Conservation (phyloP, 352 stramenopile genomes). For the Pythium apleroticum region DNA sequence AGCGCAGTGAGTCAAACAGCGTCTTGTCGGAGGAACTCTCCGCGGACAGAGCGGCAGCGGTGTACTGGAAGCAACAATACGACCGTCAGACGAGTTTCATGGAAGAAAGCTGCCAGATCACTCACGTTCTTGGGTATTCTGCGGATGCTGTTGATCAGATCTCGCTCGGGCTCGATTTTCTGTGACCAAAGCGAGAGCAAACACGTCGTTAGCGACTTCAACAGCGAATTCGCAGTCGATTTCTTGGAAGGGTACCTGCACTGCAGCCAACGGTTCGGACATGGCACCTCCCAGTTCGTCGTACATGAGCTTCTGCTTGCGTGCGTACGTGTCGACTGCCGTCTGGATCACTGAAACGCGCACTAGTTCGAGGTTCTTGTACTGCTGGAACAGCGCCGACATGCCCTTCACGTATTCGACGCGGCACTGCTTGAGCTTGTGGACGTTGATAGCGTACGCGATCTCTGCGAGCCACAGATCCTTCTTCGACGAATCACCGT, state of each 20-base stretch:
- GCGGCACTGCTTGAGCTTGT: slow-evolving; percentile 56
- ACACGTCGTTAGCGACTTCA: neutral
- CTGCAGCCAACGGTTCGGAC: slow-evolving; percentile 57
- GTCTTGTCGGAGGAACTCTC: slow-evolving; percentile 53
- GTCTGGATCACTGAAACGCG: slow-evolving; percentile 73
- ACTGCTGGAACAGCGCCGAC: slow-evolving; percentile 76
- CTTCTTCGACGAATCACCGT: slow-evolving; percentile 21
- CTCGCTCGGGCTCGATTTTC: slow-evolving; percentile 76
- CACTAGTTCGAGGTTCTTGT: slow-evolving; percentile 78
- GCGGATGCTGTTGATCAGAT: slow-evolving; percentile 73
- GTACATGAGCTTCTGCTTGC: slow-evolving; percentile 81
- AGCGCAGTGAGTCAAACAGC: slow-evolving; percentile 64
- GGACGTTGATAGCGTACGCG: slow-evolving; percentile 71
- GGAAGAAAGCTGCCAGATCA: neutral
- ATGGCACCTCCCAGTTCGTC: slow-evolving; percentile 68
- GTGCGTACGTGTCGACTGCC: slow-evolving; percentile 70
- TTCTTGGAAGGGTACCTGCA: no score
- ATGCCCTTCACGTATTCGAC: slow-evolving; percentile 86
- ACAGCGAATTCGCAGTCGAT: no score
- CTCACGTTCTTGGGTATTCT: slow-evolving; percentile 85
- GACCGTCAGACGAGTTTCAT: neutral
- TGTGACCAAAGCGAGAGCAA: slow-evolving; percentile 26
- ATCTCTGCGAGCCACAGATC: slow-evolving; percentile 79
- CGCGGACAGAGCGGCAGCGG: slow-evolving; percentile 55
- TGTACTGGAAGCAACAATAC: slow-evolving; percentile 41